phyloP scores from a whole-genome alignment of 257 asterid species.

The Nyctanthes arbortristis region DNA sequence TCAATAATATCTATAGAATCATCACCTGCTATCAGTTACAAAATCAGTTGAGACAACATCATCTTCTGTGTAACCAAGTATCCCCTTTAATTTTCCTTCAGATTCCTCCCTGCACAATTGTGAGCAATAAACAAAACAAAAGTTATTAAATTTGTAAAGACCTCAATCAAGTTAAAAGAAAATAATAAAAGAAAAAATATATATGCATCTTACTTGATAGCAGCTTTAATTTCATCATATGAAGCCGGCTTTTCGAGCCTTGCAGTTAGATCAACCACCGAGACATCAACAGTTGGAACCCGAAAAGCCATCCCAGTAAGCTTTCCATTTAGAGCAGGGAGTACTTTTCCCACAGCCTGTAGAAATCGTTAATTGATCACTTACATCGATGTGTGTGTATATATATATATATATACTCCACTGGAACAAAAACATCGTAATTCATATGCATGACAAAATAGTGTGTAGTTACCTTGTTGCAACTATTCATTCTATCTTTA shows the following conservation, averaged over 20 bases:
- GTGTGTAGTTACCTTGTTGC: too few species aligned
- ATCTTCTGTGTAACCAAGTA: slow-evolving; percentile 66
- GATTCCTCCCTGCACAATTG: slow-evolving; percentile 44
- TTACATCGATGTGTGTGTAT: too few species aligned
- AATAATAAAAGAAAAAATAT: background rate
- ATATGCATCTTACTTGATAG: slow-evolving; percentile 38
- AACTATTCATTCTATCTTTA: too few species aligned
- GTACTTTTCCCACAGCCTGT: slow-evolving; percentile 63
- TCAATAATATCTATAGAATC: background rate
- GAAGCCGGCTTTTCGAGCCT: slow-evolving; percentile 53
- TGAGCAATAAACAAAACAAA: too few species aligned
- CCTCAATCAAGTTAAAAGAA: background rate
- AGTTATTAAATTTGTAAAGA: background rate
- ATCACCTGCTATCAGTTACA: slow-evolving; percentile 54
- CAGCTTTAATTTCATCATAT: slow-evolving; percentile 58
- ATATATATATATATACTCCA: too few species aligned
- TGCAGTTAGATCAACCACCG: slow-evolving; percentile 57
- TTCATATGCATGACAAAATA: too few species aligned
- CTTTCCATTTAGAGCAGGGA: slow-evolving; percentile 59
- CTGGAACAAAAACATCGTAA: too few species aligned
- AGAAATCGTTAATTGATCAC: background rate
- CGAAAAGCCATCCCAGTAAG: slow-evolving; percentile 70
- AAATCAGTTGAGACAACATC: slow-evolving; percentile 65
- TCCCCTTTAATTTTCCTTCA: slow-evolving; percentile 51
- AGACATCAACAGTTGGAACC: slow-evolving; percentile 60